Conservation (phyloP, 345 rosid genomes). For the Erucastrum elatum region DNA sequence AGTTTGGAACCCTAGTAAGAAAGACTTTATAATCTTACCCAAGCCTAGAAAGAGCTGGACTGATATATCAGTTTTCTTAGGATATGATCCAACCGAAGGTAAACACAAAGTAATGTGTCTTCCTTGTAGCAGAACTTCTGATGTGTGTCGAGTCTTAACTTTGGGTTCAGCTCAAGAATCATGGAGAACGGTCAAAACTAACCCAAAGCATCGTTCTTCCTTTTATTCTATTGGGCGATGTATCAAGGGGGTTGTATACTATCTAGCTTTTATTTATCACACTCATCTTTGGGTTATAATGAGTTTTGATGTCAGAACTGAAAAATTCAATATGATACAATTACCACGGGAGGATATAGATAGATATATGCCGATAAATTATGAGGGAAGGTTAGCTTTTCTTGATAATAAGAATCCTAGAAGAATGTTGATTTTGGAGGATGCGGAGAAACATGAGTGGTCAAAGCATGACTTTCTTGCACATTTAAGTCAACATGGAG, state of each 20-base stretch:
- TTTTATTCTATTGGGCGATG: background rate
- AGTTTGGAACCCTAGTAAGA: background rate
- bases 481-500: too few species aligned
- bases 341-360: background rate
- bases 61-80: background rate
- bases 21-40: background rate
- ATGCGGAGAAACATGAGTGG: background rate
- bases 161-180: slow-evolving; percentile 1
- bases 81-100: background rate
- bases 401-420: accelerated
- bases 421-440: background rate
- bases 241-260: slow-evolving; percentile 2
- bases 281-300: background rate
- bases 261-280: background rate
- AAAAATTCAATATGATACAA: background rate
- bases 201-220: background rate
- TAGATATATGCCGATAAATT: background rate
- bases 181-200: slow-evolving; percentile 3
- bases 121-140: background rate
- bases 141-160: background rate
- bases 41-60: background rate
- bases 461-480: too few species aligned
- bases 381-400: background rate
- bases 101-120: slow-evolving; percentile 1
- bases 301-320: background rate